Conservation (phyloP, 2,329 filamentous ascomycete species). For the Ophiognomonia clavigignenti-juglandacearum region DNA sequence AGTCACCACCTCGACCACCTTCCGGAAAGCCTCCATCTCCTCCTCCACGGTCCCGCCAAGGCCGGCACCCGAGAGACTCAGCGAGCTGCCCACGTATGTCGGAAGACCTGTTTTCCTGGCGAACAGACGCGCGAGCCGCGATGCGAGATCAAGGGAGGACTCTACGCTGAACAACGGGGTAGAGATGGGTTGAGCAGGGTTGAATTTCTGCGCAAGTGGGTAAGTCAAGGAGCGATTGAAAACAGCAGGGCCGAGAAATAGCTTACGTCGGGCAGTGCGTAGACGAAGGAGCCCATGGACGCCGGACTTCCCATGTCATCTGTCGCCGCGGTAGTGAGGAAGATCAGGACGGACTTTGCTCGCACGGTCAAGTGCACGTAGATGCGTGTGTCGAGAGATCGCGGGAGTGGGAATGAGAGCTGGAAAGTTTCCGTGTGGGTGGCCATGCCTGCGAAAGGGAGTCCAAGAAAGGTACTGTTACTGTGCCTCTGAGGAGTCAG, state of each 20-base stretch:
- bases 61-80: constrained; percentile 68
- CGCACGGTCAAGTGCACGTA: constrained; percentile 56
- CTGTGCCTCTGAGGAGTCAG: too few relatives aligned
- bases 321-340: constrained; percentile 53
- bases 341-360: constrained; percentile 54
- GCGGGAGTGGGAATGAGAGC: constrained; percentile 56
- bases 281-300: constrained; percentile 84
- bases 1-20: constrained; percentile 66
- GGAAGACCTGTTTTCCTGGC: constrained; percentile 68
- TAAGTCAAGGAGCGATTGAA: background rate
- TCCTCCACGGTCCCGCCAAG: constrained; percentile 83
- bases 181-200: constrained; percentile 60
- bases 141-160: constrained; percentile 79
- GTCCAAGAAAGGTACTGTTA: too few relatives aligned
- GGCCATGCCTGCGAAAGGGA: background rate
- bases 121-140: constrained; percentile 76
- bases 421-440: constrained; percentile 28
- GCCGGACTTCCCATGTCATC: constrained; percentile 46
- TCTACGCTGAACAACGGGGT: constrained; percentile 76
- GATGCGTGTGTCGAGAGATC: constrained; percentile 55
- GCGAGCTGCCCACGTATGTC: constrained; percentile 87
- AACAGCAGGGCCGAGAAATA: background rate
- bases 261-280: constrained; percentile 82
- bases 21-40: constrained; percentile 83
- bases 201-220: constrained; percentile 37